Percentiles rank a stretch among this genome's conserved stretches.
These are phyloP conservation scores for Lycium ferocissimum DNA, from an alignment of 257 asterid genomes.

Conservation along the genomic window DNA sequence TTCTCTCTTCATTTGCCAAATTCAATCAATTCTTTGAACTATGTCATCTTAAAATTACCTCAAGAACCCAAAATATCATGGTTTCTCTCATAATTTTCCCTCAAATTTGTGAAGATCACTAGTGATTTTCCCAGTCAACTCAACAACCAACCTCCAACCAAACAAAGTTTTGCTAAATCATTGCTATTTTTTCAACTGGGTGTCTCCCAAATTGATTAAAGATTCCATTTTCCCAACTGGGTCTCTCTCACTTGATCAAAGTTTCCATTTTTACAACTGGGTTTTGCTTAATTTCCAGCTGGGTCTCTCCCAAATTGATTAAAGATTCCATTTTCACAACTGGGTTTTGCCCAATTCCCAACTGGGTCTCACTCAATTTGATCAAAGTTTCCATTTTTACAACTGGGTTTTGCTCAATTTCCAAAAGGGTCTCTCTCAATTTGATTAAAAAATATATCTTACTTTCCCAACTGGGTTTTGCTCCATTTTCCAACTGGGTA, in stretches of 20 bases:
- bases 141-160: not conserved
- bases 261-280: slow-evolving; percentile 9
- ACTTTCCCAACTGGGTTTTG: not conserved
- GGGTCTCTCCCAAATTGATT: not conserved
- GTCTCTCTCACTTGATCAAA: not conserved
- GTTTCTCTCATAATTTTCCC: not conserved
- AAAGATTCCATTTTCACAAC: slow-evolving; percentile 35
- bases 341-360: slow-evolving; percentile 38
- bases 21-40: slow-evolving; percentile 27
- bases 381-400: not conserved
- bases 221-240: slow-evolving; percentile 1
- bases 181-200: not conserved
- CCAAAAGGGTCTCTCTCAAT: not conserved
- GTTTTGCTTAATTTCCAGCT: slow-evolving; percentile 14
- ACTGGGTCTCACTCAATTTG: not conserved
- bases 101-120: not conserved
- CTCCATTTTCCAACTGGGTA: not conserved
- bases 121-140: slow-evolving; percentile 33
- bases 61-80: not conserved
- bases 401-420: slow-evolving; percentile 1
- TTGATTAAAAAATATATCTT: not conserved
- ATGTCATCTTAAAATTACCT: slow-evolving; percentile 1
- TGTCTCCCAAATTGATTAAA: not conserved
- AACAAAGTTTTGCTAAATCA: not conserved
- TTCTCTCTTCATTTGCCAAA: slow-evolving; percentile 14